phyloP scores from a whole-genome alignment of 495 filamentous ascomycete genomes.

The Filosporella fistucella region DNA sequence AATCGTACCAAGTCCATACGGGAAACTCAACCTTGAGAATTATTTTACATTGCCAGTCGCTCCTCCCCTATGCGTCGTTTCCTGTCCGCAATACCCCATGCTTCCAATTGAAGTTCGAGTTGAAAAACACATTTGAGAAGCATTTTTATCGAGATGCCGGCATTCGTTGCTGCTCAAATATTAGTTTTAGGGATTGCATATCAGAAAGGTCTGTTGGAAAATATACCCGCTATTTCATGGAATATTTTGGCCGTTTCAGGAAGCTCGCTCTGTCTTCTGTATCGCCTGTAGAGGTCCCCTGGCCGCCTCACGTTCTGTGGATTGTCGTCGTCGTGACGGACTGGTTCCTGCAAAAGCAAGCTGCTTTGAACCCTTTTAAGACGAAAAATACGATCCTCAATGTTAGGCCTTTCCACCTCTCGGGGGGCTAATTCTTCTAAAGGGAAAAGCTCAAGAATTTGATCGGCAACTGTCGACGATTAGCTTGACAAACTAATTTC shows the following conservation, averaged over 20 bases:
- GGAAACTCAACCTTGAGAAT: background rate
- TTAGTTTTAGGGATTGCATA: background rate
- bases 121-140: slow-evolving; percentile 38
- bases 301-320: slow-evolving; percentile 33
- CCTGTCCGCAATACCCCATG: slow-evolving; percentile 40
- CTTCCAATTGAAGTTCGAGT: slow-evolving; percentile 47
- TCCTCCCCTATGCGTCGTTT: too few species aligned
- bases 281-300: slow-evolving; percentile 53
- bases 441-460: slow-evolving; percentile 44
- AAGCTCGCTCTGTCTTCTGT: slow-evolving; percentile 52
- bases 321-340: slow-evolving; percentile 20
- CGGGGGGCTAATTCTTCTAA: slow-evolving; percentile 19
- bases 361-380: slow-evolving; percentile 20
- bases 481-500: too few species aligned
- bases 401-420: background rate
- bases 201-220: background rate
- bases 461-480: slow-evolving; percentile 21
- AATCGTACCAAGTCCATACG: background rate
- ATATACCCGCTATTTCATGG: slow-evolving; percentile 48
- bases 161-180: slow-evolving; percentile 16
- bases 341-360: slow-evolving; percentile 17
- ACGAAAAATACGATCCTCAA: slow-evolving; percentile 7
- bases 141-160: slow-evolving; percentile 16
- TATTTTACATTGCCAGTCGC: background rate
- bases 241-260: slow-evolving; percentile 47